Percentiles rank a stretch among this genome's conserved stretches.
Conservation (phyloP, 306 rosid species). For the Trichosanthes truncata region DNA sequence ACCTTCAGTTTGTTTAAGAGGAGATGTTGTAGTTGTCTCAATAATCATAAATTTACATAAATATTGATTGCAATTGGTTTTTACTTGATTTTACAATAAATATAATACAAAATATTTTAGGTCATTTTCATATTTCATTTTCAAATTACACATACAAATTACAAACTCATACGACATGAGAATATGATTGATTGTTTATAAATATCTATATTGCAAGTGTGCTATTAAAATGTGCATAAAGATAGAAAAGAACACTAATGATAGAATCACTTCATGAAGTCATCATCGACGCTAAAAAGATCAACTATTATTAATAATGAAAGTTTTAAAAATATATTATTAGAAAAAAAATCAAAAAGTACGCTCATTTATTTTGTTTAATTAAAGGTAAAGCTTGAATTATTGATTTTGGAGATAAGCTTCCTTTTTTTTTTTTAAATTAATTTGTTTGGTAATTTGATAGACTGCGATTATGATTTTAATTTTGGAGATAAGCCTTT, state of each 20-base stretch:
- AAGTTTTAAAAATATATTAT: too few species aligned
- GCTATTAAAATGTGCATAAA: neutral
- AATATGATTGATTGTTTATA: neutral
- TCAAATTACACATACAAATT: neutral
- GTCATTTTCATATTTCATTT: neutral
- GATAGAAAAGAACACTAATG: too few species aligned
- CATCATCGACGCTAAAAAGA: neutral
- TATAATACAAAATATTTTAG: neutral
- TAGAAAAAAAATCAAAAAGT: neutral
- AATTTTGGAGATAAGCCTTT: constrained; percentile 8
- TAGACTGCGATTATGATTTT: constrained; percentile 4
- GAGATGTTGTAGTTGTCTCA: neutral
- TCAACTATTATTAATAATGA: neutral
- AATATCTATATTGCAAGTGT: neutral
- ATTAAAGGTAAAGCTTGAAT: neutral
- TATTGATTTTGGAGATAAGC: constrained; percentile 1
- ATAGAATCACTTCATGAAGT: too few species aligned
- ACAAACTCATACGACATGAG: neutral
- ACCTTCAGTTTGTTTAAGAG: neutral
- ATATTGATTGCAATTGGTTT: neutral
- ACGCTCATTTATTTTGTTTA: neutral
- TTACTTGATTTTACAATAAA: neutral
- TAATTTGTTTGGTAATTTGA: neutral
- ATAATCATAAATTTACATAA: neutral
- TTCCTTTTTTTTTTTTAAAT: neutral